Evolutionary conservation across 2,329 filamentous ascomycete species (phyloP), one percentile per base, ranked within the genome.

Genomic region (Diaporthe eres): DNA sequence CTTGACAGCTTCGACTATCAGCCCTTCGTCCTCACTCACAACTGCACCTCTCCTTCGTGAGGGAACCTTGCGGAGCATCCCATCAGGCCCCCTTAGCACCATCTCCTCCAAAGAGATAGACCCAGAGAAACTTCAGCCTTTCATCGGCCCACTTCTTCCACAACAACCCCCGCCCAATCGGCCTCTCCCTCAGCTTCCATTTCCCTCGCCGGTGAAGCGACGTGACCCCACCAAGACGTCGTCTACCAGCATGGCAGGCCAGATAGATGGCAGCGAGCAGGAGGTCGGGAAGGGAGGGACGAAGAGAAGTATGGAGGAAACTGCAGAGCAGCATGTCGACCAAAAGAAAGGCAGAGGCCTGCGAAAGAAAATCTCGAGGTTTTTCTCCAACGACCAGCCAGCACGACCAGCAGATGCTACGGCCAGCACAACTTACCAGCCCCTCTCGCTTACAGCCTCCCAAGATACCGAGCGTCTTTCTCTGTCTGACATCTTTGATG

Each of bases 401-500:
- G 31, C 31, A 67, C 58, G 1, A 63, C 9, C 70, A 55, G 58
- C 55, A 47, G 58, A 73, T 37, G 13, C 55, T 17, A 28, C 47
- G 10, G n/a, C 39, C 4, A 8, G 70, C n/a, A 47, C 70, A n/a
- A 51, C 47, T 7, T 75, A 71, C 28, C 70, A 71, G 31, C 75
- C 75, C 17, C 67, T 77, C 4, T 77, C 70, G 15, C 60, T 77
- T 42, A 49, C n/a, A 13, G 47, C 58, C 22, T 75, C 76, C 31
- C 76, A 70, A 34, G 70, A 77, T 17, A 37, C 74, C 17, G 55
- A 75, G 42, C 19, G 44, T 19, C 60, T 53, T 37, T 73, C 70
- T 25, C 73, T 77, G 55, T 75, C 76, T 10, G 76, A 73, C 22
- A 73, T 77, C 3, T 75, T 77, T 31, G 76, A 77, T 67, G 71